Evolutionary conservation across 495 filamentous ascomycete species (phyloP).

Genomic region (Halenospora varia): DNA sequence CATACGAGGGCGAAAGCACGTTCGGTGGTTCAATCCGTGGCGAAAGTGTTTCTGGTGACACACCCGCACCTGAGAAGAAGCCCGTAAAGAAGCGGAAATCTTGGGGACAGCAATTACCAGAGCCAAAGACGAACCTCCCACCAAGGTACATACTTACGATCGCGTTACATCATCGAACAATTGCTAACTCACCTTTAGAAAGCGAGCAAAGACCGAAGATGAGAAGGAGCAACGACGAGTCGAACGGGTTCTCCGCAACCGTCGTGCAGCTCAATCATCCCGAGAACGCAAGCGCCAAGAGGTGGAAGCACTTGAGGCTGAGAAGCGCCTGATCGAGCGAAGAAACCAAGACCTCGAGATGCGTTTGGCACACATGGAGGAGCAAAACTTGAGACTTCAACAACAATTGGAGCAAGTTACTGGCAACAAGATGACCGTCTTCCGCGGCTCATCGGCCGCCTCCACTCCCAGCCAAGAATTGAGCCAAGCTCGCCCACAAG

Average conservation of each 20-base stretch:
- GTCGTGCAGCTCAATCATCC: slow-evolving; percentile 92
- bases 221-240: slow-evolving; percentile 98
- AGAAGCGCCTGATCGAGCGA: slow-evolving; percentile 62
- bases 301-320: slow-evolving; percentile 80
- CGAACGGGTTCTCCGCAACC: slow-evolving; percentile 94
- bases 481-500: slow-evolving; percentile 32
- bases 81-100: slow-evolving; percentile 94
- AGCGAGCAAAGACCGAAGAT: slow-evolving; percentile 97
- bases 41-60: slow-evolving; percentile 10
- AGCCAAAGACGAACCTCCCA: slow-evolving; percentile 94
- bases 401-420: slow-evolving; percentile 62
- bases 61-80: slow-evolving; percentile 59
- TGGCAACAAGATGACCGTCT: slow-evolving; percentile 39
- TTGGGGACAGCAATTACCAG: slow-evolving; percentile 96
- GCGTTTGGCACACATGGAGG: slow-evolving; percentile 58
- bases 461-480: slow-evolving; percentile 33
- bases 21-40: slow-evolving; percentile 14
- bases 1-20: slow-evolving; percentile 31
- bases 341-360: slow-evolving; percentile 69
- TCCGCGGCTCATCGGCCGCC: slow-evolving; percentile 17
- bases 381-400: slow-evolving; percentile 59
- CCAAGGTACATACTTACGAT: slow-evolving; percentile 66
- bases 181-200: slow-evolving; percentile 44
- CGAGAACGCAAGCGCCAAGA: slow-evolving; percentile 93
- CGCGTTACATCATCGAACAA: slow-evolving; percentile 4